Evolutionary conservation across 169 alveolate genomes (phyloP).

Genomic region (Eimeria sp.): DNA sequence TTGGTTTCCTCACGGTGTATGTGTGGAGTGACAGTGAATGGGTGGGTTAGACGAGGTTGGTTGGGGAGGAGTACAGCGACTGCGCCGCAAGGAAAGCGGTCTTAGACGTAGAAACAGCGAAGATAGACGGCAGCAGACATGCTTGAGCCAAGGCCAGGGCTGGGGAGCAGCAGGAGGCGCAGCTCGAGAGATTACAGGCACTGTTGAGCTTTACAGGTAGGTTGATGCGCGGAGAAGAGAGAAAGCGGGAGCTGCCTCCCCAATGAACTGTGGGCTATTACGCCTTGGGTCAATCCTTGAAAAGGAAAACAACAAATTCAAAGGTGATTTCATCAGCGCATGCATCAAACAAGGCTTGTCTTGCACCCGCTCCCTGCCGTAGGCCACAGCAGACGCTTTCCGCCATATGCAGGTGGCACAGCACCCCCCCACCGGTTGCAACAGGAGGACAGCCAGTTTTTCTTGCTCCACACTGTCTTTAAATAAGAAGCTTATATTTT

Average conservation of each 20-base stretch:
- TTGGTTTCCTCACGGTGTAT: no score
- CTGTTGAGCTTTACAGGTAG: not conserved
- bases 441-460: not conserved
- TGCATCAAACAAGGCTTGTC: constrained; percentile 12
- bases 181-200: not conserved
- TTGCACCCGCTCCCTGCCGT: not conserved
- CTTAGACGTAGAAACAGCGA: not conserved
- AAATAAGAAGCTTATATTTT: not conserved
- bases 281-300: not conserved
- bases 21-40: no score
- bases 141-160: not conserved
- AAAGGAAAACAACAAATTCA: not conserved
- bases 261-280: not conserved
- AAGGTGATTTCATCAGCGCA: not conserved
- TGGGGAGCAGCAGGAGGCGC: not conserved
- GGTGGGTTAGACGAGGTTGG: not conserved
- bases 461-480: not conserved
- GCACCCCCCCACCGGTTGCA: constrained; percentile 62
- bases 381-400: not conserved
- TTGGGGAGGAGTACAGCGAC: not conserved
- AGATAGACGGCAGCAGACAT: not conserved
- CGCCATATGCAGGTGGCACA: constrained; percentile 33
- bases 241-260: not conserved
- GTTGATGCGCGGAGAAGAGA: not conserved
- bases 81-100: not conserved